Conservation (phyloP, 1,284 basidiomycete species). For the Ceratobasidium sp. region DNA sequence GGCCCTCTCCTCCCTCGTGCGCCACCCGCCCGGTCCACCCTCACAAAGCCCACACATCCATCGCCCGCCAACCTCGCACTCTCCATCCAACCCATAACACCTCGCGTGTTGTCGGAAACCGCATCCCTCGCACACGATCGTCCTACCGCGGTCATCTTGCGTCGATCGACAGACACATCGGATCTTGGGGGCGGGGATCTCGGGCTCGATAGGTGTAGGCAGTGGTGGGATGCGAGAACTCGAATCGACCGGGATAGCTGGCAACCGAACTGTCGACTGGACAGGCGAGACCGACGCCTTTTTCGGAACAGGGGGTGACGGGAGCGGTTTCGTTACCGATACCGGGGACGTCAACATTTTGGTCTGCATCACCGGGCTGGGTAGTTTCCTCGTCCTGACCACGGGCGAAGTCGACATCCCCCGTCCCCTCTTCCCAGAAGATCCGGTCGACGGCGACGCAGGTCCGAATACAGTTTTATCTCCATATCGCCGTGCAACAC, state of each 20-base stretch:
- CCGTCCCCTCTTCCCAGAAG: neutral
- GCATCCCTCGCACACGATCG: constrained; percentile 50
- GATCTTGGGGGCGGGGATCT: constrained; percentile 17
- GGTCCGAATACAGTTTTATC: constrained; percentile 30
- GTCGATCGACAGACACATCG: constrained; percentile 49
- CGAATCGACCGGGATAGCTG: neutral
- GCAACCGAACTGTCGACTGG: neutral
- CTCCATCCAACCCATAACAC: constrained; percentile 46
- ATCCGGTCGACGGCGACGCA: neutral
- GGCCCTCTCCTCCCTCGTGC: neutral
- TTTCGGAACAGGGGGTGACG: neutral
- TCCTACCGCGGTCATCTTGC: constrained; percentile 48
- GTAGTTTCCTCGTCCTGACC: neutral
- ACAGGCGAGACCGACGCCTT: neutral
- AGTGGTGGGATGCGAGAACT: too few relatives aligned
- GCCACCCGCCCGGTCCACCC: constrained; percentile 7
- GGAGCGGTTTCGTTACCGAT: neutral
- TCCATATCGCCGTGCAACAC: constrained; percentile 25
- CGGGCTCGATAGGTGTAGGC: neutral
- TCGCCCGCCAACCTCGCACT: constrained; percentile 20
- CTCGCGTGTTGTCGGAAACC: constrained; percentile 48
- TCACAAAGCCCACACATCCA: constrained; percentile 47
- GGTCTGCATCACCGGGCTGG: neutral
- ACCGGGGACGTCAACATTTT: neutral
- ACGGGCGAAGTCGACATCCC: constrained; percentile 13